Conservation (phyloP, 2,329 filamentous ascomycete genomes). For the Alternaria brassicae region DNA sequence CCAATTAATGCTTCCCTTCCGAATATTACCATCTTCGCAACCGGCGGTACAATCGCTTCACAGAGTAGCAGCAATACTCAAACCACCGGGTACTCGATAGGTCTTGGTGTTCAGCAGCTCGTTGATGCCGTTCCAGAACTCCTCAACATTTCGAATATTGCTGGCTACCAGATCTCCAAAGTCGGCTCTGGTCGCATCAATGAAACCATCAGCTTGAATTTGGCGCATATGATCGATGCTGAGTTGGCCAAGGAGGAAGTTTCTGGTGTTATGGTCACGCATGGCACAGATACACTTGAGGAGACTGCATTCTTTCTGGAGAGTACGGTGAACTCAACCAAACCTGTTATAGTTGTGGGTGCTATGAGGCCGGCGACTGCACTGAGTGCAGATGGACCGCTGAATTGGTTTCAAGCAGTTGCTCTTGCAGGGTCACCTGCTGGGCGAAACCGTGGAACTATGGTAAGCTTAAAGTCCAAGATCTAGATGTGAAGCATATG, state of each 20-base stretch:
- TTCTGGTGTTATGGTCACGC: slow-evolving; percentile 64
- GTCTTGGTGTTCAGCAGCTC: slow-evolving; percentile 59
- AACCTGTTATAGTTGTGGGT: slow-evolving; percentile 67
- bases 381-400: slow-evolving; percentile 67
- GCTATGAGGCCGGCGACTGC: slow-evolving; percentile 70
- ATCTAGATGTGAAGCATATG: neutral
- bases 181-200: slow-evolving; percentile 53
- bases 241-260: slow-evolving; percentile 56
- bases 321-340: slow-evolving; percentile 62
- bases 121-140: slow-evolving; percentile 64
- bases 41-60: slow-evolving; percentile 67
- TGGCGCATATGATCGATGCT: slow-evolving; percentile 58
- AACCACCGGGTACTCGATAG: slow-evolving; percentile 63
- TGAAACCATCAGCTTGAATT: slow-evolving; percentile 56
- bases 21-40: slow-evolving; percentile 65
- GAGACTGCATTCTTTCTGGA: slow-evolving; percentile 70
- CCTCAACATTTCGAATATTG: slow-evolving; percentile 62
- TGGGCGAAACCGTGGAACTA: slow-evolving; percentile 61
- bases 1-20: slow-evolving; percentile 57
- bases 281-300: slow-evolving; percentile 71
- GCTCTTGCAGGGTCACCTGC: slow-evolving; percentile 60
- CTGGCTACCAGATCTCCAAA: slow-evolving; percentile 55
- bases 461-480: slow-evolving; percentile 42
- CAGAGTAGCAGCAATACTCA: slow-evolving; percentile 58
- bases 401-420: slow-evolving; percentile 68